Evolutionary conservation across 2,329 filamentous ascomycete species (phyloP), one percentile per base, ranked within the genome.

Genomic region (Didymella sp.): DNA sequence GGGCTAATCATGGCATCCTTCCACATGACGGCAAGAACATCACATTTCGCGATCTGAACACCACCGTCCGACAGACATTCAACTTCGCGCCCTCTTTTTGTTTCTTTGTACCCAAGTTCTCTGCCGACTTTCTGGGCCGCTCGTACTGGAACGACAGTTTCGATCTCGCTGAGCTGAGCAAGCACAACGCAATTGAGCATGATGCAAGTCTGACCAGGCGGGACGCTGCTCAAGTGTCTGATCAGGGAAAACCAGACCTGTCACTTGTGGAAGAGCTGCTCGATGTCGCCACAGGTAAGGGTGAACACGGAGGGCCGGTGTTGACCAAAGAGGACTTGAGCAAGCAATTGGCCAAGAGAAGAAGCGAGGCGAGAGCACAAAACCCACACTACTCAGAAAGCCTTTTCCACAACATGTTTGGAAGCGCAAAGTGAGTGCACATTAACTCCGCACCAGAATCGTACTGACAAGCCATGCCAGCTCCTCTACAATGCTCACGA

Each of bases 401-500:
- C 41, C 61, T 70, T 22, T 73, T 73, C 55, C 76, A 78, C 51
- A 78, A 78, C 52, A 69, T 74, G 52, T 79, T 79, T 56, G 77
- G 77, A n/a, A 75, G 72, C 51, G 72, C 77, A 17, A 75, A 76
- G 73, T 75, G 62, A 58, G 72, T 15, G 13, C 6, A n/a, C 12
- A 35, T 25, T 5, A 5, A n/a, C 13, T n/a, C 13, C 15, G 21
- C 7, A 15, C 13, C 22, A 8, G 6, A 6, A 13, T 2, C 13
- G 8, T 15, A n/a, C 59, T 64, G 35, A 49, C 49, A 22, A 22
- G 0, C 1, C 25, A 2, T 12, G 15, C 8, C 24, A 79, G 76
- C 54, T 78, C 76, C 8, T 76, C 75, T 1, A 78, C 76, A 19
- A 79, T 78, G 76, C 67, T 79, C 37, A 78, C 76, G 0, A 73